phyloP scores from a whole-genome alignment of 2,329 filamentous ascomycete genomes.

The Diaporthe caulivora region DNA sequence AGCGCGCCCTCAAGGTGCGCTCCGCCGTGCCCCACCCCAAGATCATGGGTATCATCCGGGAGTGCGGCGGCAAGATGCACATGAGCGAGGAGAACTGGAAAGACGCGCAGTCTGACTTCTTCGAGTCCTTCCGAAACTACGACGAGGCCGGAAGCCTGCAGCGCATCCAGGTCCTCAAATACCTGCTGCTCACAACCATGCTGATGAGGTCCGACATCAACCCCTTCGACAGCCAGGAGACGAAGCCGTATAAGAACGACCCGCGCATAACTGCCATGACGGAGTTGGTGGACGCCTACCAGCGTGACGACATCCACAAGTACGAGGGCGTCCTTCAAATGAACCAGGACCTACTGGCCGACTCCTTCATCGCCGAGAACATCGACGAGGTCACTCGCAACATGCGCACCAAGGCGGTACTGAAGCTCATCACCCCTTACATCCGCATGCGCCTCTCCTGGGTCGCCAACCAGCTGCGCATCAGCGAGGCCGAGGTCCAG shows the following conservation, averaged over 20 bases:
- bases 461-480: slow-evolving; percentile 89
- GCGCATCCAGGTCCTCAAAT: slow-evolving; percentile 96
- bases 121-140: slow-evolving; percentile 98
- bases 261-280: slow-evolving; percentile 97
- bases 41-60: slow-evolving; percentile 98
- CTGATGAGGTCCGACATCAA: slow-evolving; percentile 99
- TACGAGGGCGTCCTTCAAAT: slow-evolving; percentile 90
- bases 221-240: slow-evolving; percentile 98
- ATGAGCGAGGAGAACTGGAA: slow-evolving; percentile 99
- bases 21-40: slow-evolving; percentile 99
- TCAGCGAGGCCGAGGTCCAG: slow-evolving; percentile 87
- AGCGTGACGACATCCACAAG: slow-evolving; percentile 90
- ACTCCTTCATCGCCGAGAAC: slow-evolving; percentile 98
- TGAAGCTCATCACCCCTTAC: slow-evolving; percentile 95
- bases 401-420: slow-evolving; percentile 95
- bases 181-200: slow-evolving; percentile 96
- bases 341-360: slow-evolving; percentile 89
- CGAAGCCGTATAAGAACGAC: slow-evolving; percentile 97
- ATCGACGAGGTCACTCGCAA: slow-evolving; percentile 99
- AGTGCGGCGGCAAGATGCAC: slow-evolving; percentile 99
- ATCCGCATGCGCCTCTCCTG: slow-evolving; percentile 90
- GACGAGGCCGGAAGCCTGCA: slow-evolving; percentile 97
- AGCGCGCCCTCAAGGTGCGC: slow-evolving; percentile 89
- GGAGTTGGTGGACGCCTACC: slow-evolving; percentile 95
- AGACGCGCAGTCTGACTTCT: slow-evolving; percentile 96